Evolutionary conservation across 2,329 filamentous ascomycete genomes (phyloP), one percentile per base, ranked within the genome.

Genomic region (Sporothrix dimorphospora): DNA sequence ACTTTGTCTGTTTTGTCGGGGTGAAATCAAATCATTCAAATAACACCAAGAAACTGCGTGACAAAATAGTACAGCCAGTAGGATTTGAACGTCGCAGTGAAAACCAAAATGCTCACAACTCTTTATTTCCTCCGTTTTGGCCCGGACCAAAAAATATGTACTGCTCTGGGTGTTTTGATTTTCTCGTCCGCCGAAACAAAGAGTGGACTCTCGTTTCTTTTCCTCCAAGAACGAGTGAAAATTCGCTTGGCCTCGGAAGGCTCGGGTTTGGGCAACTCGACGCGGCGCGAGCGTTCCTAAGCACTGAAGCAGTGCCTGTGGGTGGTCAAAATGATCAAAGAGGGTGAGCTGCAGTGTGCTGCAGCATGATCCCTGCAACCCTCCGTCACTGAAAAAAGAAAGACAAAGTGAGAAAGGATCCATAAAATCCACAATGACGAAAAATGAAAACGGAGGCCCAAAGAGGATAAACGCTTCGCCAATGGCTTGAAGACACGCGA

Each of bases 381-480:
- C 34, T 21, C 57, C 53, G 53, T 57, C 27, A 19, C 53, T 34
- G 14, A 34, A 34, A 27, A 57, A 34, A 34, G 8, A 57, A 57
- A 16, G 5, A 40, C 38, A 61, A 61, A 61, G 57, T n/a, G 19
- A 40, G 34, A n/a, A n/a, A 63, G 19, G 34, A 63, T 63, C 57
- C 34, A 63, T 12, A 19, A 30, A 30, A 57, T 7, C 49, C 49
- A 53, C 27, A 47, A 47, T 9, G 21, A 42, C 11, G 34, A 27
- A 8, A 47, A 30, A 12, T 30, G 6, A 65, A 65, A 47, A 65
- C 40, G 61, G 61, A 27, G 61, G 14, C 38, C 40, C 14, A 65
- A 65, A 65, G 12, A 47, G 61, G 61, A 65, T n/a, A 65, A 65
- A 65, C 65, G 40, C 45, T n/a, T 49, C 45, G 63, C 65, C 65